Conservation (phyloP, 257 asterid species). For the Rauvolfia tetraphylla region DNA sequence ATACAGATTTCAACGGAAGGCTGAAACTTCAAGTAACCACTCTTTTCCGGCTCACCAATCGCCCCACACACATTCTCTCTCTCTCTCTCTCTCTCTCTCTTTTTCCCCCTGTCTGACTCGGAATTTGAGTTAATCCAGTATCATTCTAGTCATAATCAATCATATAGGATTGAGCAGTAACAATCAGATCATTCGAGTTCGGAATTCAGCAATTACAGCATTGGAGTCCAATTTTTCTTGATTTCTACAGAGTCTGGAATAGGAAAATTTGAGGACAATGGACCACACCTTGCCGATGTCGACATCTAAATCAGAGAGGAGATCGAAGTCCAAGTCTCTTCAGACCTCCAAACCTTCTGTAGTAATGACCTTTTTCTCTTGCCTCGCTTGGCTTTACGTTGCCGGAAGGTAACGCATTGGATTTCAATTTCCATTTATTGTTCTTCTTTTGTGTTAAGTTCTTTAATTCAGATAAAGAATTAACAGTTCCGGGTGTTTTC, state of each 20-base stretch:
- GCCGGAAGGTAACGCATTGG: slow-evolving; percentile 63
- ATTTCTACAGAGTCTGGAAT: neutral
- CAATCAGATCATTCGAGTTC: neutral
- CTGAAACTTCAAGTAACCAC: slow-evolving; percentile 7
- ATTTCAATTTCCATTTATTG: neutral
- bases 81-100: too few species aligned
- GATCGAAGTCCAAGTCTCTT: slow-evolving; percentile 60
- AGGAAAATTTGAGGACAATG: slow-evolving; percentile 25
- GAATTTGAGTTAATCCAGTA: too few species aligned
- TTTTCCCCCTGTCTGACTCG: too few species aligned
- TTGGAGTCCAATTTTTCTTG: neutral
- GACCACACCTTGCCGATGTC: slow-evolving; percentile 60
- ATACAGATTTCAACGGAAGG: neutral
- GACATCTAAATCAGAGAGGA: slow-evolving; percentile 59
- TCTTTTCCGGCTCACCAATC: neutral
- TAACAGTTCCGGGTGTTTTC: neutral
- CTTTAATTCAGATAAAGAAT: neutral
- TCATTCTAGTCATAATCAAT: too few species aligned
- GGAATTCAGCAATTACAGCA: neutral
- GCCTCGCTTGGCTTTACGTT: slow-evolving; percentile 88
- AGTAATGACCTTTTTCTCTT: slow-evolving; percentile 59
- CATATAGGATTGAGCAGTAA: neutral
- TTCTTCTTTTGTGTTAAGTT: neutral
- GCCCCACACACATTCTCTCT: neutral
- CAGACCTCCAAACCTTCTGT: slow-evolving; percentile 67